Percentiles rank a stretch among this genome's conserved stretches.
Evolutionary conservation across 495 filamentous ascomycete species (phyloP).

Genomic region (Ramalina intermedia): DNA sequence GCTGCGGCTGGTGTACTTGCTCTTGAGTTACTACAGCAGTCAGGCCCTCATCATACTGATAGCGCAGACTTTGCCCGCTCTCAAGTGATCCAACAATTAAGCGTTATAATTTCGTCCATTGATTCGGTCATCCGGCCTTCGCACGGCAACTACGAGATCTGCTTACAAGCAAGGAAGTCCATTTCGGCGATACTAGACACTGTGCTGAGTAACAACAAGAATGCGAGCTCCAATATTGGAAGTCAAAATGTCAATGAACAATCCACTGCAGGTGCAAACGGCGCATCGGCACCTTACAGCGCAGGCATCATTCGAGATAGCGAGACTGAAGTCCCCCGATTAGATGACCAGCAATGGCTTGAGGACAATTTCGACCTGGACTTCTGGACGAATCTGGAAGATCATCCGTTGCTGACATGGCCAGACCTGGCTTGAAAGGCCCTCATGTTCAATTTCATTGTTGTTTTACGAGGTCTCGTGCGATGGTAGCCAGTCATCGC

Average conservation of each 20-base stretch:
- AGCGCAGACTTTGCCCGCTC: conserved; percentile 35
- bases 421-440: not conserved
- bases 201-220: conserved; percentile 10
- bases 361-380: not conserved
- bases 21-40: conserved; percentile 46
- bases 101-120: conserved; percentile 45
- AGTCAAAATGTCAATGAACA: not conserved
- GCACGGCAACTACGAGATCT: conserved; percentile 40
- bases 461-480: too few relatives aligned
- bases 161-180: conserved; percentile 31
- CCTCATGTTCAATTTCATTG: too few relatives aligned
- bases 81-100: conserved; percentile 47
- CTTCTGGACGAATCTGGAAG: not conserved
- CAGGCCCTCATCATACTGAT: conserved; percentile 26
- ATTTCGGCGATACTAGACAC: conserved; percentile 29
- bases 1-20: conserved; percentile 45
- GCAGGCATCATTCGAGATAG: not conserved
- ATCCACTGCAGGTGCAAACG: not conserved
- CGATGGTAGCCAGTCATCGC: too few relatives aligned
- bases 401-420: not conserved
- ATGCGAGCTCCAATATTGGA: too few relatives aligned
- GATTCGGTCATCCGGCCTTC: conserved; percentile 35
- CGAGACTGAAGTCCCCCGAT: not conserved
- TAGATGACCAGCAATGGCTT: not conserved
- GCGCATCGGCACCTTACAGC: not conserved